Conservation (phyloP, 345 rosid species). For the Eucalyptus virginea region DNA sequence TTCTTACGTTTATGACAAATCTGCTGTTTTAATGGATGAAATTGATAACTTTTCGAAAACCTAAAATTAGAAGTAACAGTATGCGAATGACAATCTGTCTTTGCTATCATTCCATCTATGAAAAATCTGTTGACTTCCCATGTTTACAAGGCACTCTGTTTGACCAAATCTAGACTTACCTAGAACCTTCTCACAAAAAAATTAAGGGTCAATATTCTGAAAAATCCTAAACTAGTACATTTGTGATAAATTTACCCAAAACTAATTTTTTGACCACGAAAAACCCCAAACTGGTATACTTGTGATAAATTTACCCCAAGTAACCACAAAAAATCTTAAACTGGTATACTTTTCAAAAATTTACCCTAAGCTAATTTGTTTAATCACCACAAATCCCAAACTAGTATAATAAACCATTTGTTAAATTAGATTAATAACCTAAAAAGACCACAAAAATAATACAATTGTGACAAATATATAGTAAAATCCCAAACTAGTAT, state of each 20-base stretch:
- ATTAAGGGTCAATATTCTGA: fast-evolving
- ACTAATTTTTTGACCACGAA: fast-evolving
- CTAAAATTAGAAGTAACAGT: neutral
- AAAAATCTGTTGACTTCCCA: neutral
- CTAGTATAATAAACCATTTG: too few species aligned
- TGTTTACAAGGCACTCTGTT: neutral
- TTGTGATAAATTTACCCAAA: fast-evolving
- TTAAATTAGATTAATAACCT: too few species aligned
- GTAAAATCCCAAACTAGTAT: too few species aligned
- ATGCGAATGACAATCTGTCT: neutral
- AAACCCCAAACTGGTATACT: fast-evolving
- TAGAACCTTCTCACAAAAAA: too few species aligned
- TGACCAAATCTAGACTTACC: neutral
- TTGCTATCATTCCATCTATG: neutral
- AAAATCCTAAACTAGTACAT: fast-evolving
- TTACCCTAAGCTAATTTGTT: neutral
- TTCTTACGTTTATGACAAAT: too few species aligned
- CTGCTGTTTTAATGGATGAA: neutral
- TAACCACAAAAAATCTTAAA: too few species aligned
- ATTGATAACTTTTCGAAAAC: neutral
- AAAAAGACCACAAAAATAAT: too few species aligned
- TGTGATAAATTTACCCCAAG: fast-evolving
- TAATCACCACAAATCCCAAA: neutral
- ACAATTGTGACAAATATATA: too few species aligned
- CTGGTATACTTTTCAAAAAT: fast-evolving